Conservation (phyloP, 116 monocot species). For the Papilionanthe hybrid region DNA sequence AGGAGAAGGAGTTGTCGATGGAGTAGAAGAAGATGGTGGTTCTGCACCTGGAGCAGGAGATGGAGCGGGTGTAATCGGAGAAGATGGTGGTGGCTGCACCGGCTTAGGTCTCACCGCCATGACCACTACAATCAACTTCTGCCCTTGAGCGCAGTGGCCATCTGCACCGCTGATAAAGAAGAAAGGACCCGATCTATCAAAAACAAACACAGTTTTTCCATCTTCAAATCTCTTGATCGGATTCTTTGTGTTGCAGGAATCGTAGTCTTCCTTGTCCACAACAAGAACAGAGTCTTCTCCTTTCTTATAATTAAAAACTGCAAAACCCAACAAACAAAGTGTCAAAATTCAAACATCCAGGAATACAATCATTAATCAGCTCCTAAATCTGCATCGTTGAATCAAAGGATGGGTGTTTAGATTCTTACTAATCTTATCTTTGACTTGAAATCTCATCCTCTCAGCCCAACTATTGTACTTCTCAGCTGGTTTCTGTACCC, state of each 20-base stretch:
- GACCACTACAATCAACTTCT: constrained; percentile 62
- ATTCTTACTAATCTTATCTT: constrained; percentile 11
- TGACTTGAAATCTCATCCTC: constrained; percentile 16
- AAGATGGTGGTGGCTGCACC: not conserved
- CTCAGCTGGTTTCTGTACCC: constrained; percentile 7
- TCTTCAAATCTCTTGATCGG: constrained; percentile 33
- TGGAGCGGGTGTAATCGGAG: not conserved
- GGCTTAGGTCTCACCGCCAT: constrained; percentile 20
- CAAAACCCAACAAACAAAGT: not conserved
- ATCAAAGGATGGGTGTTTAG: not conserved
- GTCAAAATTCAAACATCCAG: not conserved
- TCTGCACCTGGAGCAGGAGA: not conserved
- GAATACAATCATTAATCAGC: not conserved
- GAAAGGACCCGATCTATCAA: constrained; percentile 59
- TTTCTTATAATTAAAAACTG: constrained; percentile 75
- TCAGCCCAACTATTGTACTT: constrained; percentile 15
- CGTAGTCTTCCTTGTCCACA: constrained; percentile 44
- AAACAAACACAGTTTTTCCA: constrained; percentile 43
- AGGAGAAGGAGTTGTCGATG: not conserved
- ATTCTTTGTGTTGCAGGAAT: constrained; percentile 40
- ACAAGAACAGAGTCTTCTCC: constrained; percentile 56
- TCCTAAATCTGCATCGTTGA: not conserved
- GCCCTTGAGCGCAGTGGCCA: constrained; percentile 38
- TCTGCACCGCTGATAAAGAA: constrained; percentile 67
- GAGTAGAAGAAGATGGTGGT: not conserved